Percentiles rank a stretch among this genome's conserved stretches.
Evolutionary conservation across 352 stramenopile genomes (phyloP).

Genomic region (Globisporangium nodosum): DNA sequence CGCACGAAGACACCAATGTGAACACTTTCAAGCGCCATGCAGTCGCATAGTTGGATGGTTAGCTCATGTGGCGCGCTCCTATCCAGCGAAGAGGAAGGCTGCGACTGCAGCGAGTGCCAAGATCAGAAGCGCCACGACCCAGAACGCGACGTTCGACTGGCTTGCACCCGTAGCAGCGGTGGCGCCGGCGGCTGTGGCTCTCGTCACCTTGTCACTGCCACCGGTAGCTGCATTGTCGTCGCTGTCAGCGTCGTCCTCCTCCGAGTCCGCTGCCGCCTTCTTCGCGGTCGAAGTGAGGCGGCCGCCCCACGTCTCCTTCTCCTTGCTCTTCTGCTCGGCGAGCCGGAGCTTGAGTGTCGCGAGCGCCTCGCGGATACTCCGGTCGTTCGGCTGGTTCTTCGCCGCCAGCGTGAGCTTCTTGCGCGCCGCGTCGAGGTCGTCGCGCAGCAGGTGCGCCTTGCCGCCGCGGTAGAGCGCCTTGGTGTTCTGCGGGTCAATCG

Average conservation of each 20-base stretch:
- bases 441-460: constrained; percentile 47
- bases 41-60: neutral
- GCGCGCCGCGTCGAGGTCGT: constrained; percentile 49
- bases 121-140: constrained; percentile 33
- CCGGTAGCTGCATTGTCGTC: constrained; percentile 2
- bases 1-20: neutral
- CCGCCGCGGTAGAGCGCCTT: constrained; percentile 83
- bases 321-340: constrained; percentile 43
- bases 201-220: constrained; percentile 10
- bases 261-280: constrained; percentile 6
- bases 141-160: constrained; percentile 20
- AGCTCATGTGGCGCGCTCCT: neutral
- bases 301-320: constrained; percentile 71
- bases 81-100: constrained; percentile 19
- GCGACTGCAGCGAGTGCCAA: constrained; percentile 28
- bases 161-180: no score
- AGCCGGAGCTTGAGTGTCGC: constrained; percentile 43
- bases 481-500: constrained; percentile 68
- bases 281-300: constrained; percentile 22
- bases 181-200: neutral
- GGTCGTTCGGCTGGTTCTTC: constrained; percentile 58
- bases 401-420: constrained; percentile 63
- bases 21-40: neutral
- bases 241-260: constrained; percentile 2
- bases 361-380: constrained; percentile 58